Evolutionary conservation across 176 grass and related monocot species (phyloP).

Genomic region (Carex cristatella): DNA sequence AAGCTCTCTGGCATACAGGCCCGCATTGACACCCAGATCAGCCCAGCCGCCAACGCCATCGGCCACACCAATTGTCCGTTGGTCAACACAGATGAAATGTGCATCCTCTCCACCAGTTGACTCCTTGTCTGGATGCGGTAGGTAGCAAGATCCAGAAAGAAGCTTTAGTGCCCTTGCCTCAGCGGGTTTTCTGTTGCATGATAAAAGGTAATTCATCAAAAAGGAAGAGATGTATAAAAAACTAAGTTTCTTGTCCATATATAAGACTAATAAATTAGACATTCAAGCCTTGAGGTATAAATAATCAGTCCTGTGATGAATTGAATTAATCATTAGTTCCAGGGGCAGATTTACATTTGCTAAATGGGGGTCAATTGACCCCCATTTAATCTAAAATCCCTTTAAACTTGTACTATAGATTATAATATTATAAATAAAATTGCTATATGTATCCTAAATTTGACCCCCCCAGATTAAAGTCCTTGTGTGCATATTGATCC

Average conservation of each 20-base stretch:
- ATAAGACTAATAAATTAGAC: not conserved
- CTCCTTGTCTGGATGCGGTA: conserved; percentile 95
- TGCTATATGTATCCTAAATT: no score
- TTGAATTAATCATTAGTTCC: not conserved
- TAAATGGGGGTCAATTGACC: no score
- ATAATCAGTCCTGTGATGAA: not conserved
- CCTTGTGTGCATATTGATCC: no score
- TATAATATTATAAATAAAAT: no score
- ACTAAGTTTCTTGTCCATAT: not conserved
- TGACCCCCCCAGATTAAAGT: no score
- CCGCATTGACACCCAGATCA: conserved; percentile 76
- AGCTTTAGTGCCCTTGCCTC: conserved; percentile 50
- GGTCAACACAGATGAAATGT: conserved; percentile 78
- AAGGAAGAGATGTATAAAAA: not conserved
- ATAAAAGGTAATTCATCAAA: not conserved
- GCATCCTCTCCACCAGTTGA: conserved; percentile 94
- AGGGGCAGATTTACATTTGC: no score
- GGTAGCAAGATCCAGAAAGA: conserved; percentile 79
- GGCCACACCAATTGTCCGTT: conserved; percentile 81
- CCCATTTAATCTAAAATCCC: no score
- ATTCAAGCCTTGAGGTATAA: not conserved
- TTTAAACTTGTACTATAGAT: no score
- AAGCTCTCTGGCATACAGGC: conserved; percentile 82
- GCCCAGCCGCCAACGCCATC: conserved; percentile 99
- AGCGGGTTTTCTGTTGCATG: conserved; percentile 40